Conservation (phyloP, 192 early-diverging fungal genomes). For the Coemansia interrupta region DNA sequence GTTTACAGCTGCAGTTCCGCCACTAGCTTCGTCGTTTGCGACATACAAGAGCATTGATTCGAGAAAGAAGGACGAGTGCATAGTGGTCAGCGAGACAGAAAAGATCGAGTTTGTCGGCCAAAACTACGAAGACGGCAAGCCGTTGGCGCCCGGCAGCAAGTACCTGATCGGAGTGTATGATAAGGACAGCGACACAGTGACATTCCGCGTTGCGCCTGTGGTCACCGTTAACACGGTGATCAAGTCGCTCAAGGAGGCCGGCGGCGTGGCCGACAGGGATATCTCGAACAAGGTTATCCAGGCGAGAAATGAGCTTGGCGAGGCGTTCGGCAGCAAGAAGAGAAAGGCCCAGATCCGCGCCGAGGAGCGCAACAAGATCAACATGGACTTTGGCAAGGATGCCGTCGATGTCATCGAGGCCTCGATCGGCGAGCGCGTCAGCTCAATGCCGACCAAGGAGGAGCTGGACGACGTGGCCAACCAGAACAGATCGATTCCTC, state of each 20-base stretch:
- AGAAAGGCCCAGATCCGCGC: conserved; percentile 74
- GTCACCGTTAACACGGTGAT: conserved; percentile 64
- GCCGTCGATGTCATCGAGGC: conserved; percentile 64
- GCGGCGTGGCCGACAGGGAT: conserved; percentile 47
- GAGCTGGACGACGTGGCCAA: conserved; percentile 56
- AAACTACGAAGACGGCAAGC: conserved; percentile 59
- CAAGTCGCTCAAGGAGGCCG: conserved; percentile 62
- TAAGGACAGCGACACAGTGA: conserved; percentile 64
- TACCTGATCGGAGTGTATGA: conserved; percentile 83
- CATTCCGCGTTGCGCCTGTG: conserved; percentile 63
- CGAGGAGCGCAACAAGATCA: conserved; percentile 82
- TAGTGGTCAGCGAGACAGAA: conserved; percentile 64
- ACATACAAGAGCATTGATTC: conserved; percentile 31
- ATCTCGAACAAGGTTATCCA: conserved; percentile 48
- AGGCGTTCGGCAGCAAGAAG: conserved; percentile 93
- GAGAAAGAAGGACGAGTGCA: conserved; percentile 19
- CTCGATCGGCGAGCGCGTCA: conserved; percentile 65
- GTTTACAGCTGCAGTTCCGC: conserved; percentile 35
- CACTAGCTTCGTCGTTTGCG: conserved; percentile 36
- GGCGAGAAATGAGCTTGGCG: conserved; percentile 77
- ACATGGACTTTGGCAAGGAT: conserved; percentile 62
- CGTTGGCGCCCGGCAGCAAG: conserved; percentile 40
- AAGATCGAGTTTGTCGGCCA: conserved; percentile 74
- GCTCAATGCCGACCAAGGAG: conserved; percentile 59
- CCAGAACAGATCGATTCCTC: conserved; percentile 68